Conservation (phyloP, 177 flowering plant species). For the Telopea speciosissima region DNA sequence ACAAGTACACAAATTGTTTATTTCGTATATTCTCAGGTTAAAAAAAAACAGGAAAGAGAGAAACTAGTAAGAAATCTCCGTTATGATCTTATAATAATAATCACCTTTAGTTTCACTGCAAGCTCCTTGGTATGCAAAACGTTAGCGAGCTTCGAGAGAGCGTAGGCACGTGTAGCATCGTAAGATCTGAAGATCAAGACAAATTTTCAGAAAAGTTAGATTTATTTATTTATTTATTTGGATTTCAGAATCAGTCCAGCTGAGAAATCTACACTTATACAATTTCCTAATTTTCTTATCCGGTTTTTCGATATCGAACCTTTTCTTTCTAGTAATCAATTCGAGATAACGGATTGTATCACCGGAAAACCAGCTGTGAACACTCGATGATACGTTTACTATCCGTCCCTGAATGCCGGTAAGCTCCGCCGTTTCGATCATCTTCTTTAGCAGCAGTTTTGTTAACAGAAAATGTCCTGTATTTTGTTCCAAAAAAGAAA, state of each 20-base stretch:
- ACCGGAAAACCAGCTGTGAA: conserved; percentile 82
- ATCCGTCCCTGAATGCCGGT: conserved; percentile 81
- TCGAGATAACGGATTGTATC: conserved; percentile 58
- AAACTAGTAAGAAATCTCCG: background rate
- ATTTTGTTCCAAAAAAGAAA: background rate
- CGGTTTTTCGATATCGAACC: conserved; percentile 26
- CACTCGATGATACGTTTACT: conserved; percentile 83
- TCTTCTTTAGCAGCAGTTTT: conserved; percentile 58
- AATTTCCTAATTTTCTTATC: background rate
- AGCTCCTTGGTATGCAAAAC: conserved; percentile 79
- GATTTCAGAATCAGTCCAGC: background rate
- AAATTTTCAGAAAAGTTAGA: conserved; percentile 4
- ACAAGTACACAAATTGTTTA: background rate
- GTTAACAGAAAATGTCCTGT: conserved; percentile 92
- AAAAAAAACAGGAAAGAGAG: background rate
- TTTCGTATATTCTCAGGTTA: background rate
- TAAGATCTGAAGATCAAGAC: conserved; percentile 34
- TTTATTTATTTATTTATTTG: background rate
- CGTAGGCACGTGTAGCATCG: conserved; percentile 88
- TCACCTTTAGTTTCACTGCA: conserved; percentile 59
- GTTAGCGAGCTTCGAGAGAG: conserved; percentile 91
- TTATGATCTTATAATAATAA: background rate
- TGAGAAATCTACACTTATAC: background rate
- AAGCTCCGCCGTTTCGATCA: conserved; percentile 62
- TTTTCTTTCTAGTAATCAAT: conserved; percentile 44